Conservation (phyloP, 106 monocot species). For the Vanilla planifolia region DNA sequence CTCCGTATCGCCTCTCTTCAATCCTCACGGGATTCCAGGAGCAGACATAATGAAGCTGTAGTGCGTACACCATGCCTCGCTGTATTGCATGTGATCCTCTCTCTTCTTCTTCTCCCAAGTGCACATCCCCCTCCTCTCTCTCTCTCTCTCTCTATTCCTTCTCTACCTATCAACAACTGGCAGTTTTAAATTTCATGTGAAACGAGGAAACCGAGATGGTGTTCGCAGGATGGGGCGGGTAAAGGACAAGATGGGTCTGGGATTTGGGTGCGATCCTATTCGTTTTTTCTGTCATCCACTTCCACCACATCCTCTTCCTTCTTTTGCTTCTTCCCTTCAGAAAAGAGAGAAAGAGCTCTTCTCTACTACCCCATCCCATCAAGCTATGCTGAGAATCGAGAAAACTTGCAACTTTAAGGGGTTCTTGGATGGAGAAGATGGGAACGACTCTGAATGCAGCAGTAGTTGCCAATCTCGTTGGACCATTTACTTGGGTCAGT, state of each 20-base stretch:
- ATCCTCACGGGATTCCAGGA: background rate
- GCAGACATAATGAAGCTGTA: slow-evolving; percentile 6
- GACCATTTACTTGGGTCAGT: slow-evolving; percentile 76
- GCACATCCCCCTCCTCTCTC: background rate
- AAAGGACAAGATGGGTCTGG: slow-evolving; percentile 44
- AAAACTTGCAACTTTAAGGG: background rate
- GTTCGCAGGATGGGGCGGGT: slow-evolving; percentile 13
- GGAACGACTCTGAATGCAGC: slow-evolving; percentile 47
- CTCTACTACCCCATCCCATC: background rate
- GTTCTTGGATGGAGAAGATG: slow-evolving; percentile 8
- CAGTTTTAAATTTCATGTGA: background rate
- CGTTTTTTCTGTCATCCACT: background rate
- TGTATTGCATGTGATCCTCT: slow-evolving; percentile 8
- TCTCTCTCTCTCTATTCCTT: background rate
- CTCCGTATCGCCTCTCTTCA: background rate
- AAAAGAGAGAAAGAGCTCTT: background rate
- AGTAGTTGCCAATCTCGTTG: slow-evolving; percentile 91
- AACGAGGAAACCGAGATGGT: slow-evolving; percentile 8
- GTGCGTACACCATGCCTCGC: background rate
- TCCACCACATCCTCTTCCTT: background rate
- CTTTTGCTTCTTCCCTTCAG: background rate
- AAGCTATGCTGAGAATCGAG: slow-evolving; percentile 8
- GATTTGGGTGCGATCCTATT: slow-evolving; percentile 38
- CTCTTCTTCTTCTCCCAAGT: no score
- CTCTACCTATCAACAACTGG: no score